Percentiles rank a stretch among this genome's conserved stretches.
Evolutionary conservation across 106 monocot genomes (phyloP).

Genomic region (Apostasia shenzhenica): DNA sequence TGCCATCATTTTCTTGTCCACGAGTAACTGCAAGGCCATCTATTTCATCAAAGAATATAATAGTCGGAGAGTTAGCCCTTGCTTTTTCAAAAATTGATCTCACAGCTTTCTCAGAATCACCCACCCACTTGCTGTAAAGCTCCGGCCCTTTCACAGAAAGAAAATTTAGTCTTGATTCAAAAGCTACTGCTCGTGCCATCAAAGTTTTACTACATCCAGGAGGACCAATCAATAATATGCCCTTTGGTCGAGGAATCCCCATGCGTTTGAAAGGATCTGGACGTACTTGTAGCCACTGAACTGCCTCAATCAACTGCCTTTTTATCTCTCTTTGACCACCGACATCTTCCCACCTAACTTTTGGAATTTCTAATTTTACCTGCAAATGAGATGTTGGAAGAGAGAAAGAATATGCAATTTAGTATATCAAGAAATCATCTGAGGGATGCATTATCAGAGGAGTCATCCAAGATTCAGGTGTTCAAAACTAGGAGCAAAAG

Average conservation of each 20-base stretch:
- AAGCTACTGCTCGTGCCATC: slow-evolving; percentile 97
- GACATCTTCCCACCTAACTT: slow-evolving; percentile 86
- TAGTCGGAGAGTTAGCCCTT: slow-evolving; percentile 85
- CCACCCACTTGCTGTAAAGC: slow-evolving; percentile 96
- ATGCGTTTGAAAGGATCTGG: slow-evolving; percentile 68
- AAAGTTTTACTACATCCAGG: slow-evolving; percentile 98
- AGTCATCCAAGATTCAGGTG: no score
- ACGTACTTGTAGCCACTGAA: slow-evolving; percentile 66
- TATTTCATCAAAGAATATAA: slow-evolving; percentile 99
- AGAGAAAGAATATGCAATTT: no score
- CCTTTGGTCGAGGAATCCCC: slow-evolving; percentile 65
- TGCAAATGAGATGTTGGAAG: slow-evolving; percentile 9
- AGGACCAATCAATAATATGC: slow-evolving; percentile 84
- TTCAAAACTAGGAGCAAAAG: no score
- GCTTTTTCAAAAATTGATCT: slow-evolving; percentile 86
- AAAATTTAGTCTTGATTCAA: slow-evolving; percentile 93
- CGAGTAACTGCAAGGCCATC: slow-evolving; percentile 90
- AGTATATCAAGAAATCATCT: no score
- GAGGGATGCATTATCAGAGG: no score
- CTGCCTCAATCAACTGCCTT: slow-evolving; percentile 73
- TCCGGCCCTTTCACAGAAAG: slow-evolving; percentile 96
- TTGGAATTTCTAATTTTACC: slow-evolving; percentile 88
- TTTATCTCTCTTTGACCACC: slow-evolving; percentile 85
- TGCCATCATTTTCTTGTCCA: slow-evolving; percentile 73
- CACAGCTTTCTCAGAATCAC: slow-evolving; percentile 97